A percentile compares a stretch with the other conserved stretches of the same genome.
phyloP scores from a whole-genome alignment of 1,284 basidiomycete genomes.

The Chiua sp. region DNA sequence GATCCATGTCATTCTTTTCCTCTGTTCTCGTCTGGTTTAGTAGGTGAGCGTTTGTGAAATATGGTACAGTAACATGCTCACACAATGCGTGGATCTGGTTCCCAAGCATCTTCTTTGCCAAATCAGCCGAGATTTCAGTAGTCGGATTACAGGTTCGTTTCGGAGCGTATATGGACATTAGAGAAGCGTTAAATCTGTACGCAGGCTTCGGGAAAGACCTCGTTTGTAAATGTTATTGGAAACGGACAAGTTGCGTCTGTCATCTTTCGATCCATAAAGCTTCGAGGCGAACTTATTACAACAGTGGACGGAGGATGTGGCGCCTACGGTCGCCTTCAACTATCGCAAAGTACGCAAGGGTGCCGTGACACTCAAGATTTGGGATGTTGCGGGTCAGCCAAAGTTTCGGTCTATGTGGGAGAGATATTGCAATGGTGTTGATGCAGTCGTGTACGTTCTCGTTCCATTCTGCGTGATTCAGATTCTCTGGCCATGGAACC shows the following conservation, averaged over 20 bases:
- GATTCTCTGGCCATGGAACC: not conserved
- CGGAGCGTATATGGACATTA: conserved; percentile 2
- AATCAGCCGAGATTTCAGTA: conserved; percentile 90
- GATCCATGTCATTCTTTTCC: conserved; percentile 54
- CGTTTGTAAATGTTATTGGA: conserved; percentile 90
- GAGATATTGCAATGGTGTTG: conserved; percentile 93
- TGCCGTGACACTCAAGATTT: conserved; percentile 91
- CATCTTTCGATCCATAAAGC: not conserved
- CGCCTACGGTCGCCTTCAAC: conserved; percentile 94
- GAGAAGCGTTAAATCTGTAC: conserved; percentile 9
- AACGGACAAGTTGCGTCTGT: conserved; percentile 71
- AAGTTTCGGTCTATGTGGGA: conserved; percentile 96
- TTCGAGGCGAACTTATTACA: conserved; percentile 1
- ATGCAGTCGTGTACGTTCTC: conserved; percentile 86
- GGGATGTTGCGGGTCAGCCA: conserved; percentile 97
- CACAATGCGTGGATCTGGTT: not conserved
- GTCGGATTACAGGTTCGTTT: conserved; percentile 85
- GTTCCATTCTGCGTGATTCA: not conserved
- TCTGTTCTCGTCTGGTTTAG: conserved; percentile 73
- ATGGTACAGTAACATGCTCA: not conserved
- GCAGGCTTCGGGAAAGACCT: conserved; percentile 93
- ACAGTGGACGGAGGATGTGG: conserved; percentile 92
- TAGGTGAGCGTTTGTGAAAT: conserved; percentile 48
- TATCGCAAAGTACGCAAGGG: conserved; percentile 86
- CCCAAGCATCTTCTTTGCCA: conserved; percentile 82